Evolutionary conservation across 352 stramenopile species (phyloP), one percentile per base, ranked within the genome.

Genomic region (Thraustochytrium striatum): DNA sequence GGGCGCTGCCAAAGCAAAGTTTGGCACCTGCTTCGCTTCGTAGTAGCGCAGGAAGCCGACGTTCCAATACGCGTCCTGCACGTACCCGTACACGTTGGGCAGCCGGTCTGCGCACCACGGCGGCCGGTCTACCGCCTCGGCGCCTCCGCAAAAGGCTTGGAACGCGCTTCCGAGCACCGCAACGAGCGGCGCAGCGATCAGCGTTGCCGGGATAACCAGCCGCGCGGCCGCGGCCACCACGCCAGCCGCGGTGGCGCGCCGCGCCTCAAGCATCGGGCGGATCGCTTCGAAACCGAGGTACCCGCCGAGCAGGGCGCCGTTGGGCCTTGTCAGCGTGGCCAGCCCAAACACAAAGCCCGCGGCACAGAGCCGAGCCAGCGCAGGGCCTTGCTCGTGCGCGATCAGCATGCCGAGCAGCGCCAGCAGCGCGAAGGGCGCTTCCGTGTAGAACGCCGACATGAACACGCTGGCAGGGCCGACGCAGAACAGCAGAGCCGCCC

Each of bases 1-100:
- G 0, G 94, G 94, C 30, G 86, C 57, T 16, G 94, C 94, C 28
- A 98, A 87, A 1, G 97, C 35, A 78, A 98, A 98, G 81, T 98
- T 98, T 38, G 94, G 94, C 52, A 97, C 78, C 82, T 98, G 93
- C 82, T 95, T 94, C 79, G 87, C 73, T 83, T 95, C 83, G 84
- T 95, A 98, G 85, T 98, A 98, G 16, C 84, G 83, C 43, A 98
- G 89, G 11, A 96, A 85, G 1, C 93, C 94, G 35, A 97, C 89
- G 83, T 97, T 95, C 93, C 94, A 98, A 85, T 98, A 96, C 84
- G 96, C 91, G 36, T 86, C 85, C 88, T 98, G 94, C 72, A 97
- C 91, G 79, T 95, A 93, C 81, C 89, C 88, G 87, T 98, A 98
- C 82, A 98, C 89, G 53, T 91, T 93, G 38, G 89, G 89, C 9